Conservation (phyloP, 441 rosid genomes). For the Pelargonium citronellum region DNA sequence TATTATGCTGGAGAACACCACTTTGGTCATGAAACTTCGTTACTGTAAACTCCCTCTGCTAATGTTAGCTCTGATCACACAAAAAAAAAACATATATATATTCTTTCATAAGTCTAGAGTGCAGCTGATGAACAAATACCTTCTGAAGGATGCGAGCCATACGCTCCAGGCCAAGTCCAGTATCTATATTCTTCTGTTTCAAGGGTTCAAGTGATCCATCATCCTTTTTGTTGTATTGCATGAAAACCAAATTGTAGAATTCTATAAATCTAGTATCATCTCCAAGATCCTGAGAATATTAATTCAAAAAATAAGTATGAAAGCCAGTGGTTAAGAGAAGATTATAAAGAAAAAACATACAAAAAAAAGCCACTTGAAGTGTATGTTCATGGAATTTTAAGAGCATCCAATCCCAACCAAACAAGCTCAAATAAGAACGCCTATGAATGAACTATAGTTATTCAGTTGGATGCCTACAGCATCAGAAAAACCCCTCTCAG, state of each 20-base stretch:
- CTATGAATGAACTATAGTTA: conserved; percentile 5
- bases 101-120: not conserved
- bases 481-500: conserved; percentile 59
- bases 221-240: conserved; percentile 86
- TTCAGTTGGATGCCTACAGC: conserved; percentile 31
- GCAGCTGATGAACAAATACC: conserved; percentile 27
- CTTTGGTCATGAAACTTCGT: conserved; percentile 1
- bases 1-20: not conserved
- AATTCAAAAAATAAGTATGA: not conserved
- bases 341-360: no score
- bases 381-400: not conserved
- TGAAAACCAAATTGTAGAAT: conserved; percentile 87
- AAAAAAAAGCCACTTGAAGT: not conserved
- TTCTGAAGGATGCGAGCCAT: conserved; percentile 86
- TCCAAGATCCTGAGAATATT: conserved; percentile 66
- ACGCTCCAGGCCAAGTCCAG: conserved; percentile 94
- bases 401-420: not conserved
- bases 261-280: conserved; percentile 86
- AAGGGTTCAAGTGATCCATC: conserved; percentile 75
- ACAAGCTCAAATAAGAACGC: not conserved
- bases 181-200: conserved; percentile 86
- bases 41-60: not conserved
- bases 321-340: not conserved
- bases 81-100: conserved; percentile 1
- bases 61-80: conserved; percentile 19